Evolutionary conservation across 176 grass and related monocot genomes (phyloP), one percentile per base, ranked within the genome.

Genomic region (Pontederia crassipes): DNA sequence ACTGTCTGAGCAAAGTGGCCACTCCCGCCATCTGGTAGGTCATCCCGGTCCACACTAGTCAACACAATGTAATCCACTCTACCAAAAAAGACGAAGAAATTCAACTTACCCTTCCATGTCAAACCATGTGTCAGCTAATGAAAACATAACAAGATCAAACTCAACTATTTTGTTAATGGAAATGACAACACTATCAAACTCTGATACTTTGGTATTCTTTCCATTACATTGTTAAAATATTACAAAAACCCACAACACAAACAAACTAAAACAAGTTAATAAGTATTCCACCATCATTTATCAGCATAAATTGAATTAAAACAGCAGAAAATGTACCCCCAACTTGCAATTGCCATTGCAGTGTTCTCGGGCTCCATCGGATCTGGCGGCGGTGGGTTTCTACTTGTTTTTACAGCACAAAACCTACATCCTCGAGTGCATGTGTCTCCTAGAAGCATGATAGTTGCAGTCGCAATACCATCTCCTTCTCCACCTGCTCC

Each of bases 31-130:
- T 97, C 87, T 58, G 87, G 87, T 2, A 97, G 61, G 59, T 92
- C 93, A 78, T 97, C 84, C 57, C 84, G 86, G 57, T 97, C 93
- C 13, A 97, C 93, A 52, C 93, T 97, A 64, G 92, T 91, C 46
- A 85, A 73, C 55, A 91, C 92, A 56, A 97, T 75, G 68, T 91
- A 92, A 49, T 88, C 93, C 52, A 92, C 87, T 27, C 93, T 92
- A 73, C 17, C 85, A 78, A 75, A 10, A 65, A 76, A 16, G 17
- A 0, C 9, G 75, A 49, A 76, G 57, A 10, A 47, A 13, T 4
- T 18, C n/a, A 46, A 14, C 40, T 16, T 12, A 24, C 17, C 14
- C 11, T 10, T 40, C 1, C 52, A 53, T 28, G 4, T 61, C 40
- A 62, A 8, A 12, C 1, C 0, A 68, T 49, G 26, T 46, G 10